These are phyloP conservation scores for Blumeriella jaapii DNA, from an alignment of 2,329 filamentous ascomycete species.

Conservation along the genomic window DNA sequence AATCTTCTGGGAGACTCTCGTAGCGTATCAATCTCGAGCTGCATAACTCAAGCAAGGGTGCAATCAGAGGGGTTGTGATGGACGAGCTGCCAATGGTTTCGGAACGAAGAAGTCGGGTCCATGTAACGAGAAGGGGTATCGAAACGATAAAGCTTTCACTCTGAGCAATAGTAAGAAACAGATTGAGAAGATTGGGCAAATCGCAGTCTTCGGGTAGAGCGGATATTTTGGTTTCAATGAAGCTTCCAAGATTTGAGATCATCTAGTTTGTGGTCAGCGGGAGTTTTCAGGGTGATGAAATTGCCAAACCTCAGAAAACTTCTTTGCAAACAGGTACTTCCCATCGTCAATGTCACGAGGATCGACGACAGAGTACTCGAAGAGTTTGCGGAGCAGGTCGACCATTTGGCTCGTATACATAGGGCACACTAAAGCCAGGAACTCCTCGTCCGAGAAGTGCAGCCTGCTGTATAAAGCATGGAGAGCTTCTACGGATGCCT, in stretches of 20 bases:
- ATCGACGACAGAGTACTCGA: constrained; percentile 69
- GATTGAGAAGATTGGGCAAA: constrained; percentile 62
- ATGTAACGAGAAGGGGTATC: constrained; percentile 82
- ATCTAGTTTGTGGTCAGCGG: constrained; percentile 39
- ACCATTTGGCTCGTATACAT: constrained; percentile 67
- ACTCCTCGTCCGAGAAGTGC: constrained; percentile 67
- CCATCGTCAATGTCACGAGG: constrained; percentile 78
- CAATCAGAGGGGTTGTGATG: constrained; percentile 51
- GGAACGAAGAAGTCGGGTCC: constrained; percentile 71
- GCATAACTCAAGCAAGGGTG: constrained; percentile 69
- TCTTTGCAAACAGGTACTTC: constrained; percentile 87
- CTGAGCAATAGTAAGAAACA: constrained; percentile 69
- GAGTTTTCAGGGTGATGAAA: neutral
- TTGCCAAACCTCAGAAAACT: constrained; percentile 66
- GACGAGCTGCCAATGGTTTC: constrained; percentile 55
- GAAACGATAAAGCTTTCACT: constrained; percentile 85
- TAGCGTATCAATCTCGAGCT: constrained; percentile 77
- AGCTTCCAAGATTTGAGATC: constrained; percentile 73
- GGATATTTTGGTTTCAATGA: constrained; percentile 66
- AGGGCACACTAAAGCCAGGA: constrained; percentile 63
- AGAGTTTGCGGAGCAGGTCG: constrained; percentile 59
- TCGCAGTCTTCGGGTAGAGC: constrained; percentile 55
- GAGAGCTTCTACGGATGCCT: constrained; percentile 74
- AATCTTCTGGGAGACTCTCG: constrained; percentile 74
- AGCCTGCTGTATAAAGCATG: constrained; percentile 68